Base-by-base conservation (phyloP, 306 rosid species). In the Lathyrus aphaca region DNA sequence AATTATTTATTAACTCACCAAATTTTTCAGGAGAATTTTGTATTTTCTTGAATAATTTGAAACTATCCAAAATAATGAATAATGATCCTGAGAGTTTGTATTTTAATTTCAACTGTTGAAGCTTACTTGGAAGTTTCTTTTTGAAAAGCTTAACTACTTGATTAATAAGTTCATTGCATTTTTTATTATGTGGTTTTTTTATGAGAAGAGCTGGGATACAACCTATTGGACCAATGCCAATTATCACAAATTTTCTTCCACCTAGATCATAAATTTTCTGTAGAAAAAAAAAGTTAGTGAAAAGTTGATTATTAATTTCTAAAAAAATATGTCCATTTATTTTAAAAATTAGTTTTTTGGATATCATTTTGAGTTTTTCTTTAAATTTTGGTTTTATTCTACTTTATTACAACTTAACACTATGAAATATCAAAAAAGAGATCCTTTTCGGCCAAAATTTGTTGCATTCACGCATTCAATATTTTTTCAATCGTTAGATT, bases 241-340 rank as follows among this genome's bases (percentile, higher is more conserved):
- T 23, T 0, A 60, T 15, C 61, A 72, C 61, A 60, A 23, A 72
- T 14, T 72, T 72, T 21, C 69, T 2, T 60, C 50, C 76, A 45
- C 76, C 76, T 18, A 72, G 40, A 32, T 60, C 61, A 72, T 72
- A 60, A 45, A 72, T 60, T 60, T 57, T 48, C 76, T 68, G 18
- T 3, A 59, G 35, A 46, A 29, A 1, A 11, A 57, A 37, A 23
- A 1, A 5, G 42, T 25, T 42, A 6, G 9, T 18, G 23, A 16
- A 7, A 2, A 44, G 50, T 10, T 4, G 6, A 29, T 29, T 29
- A 29, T 29, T n/a, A n/a, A n/a, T n/a, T n/a, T n/a, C n/a, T n/a
- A n/a, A n/a, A n/a, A n/a, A n/a, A n/a, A n/a, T n/a, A n/a, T n/a
- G n/a, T n/a, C n/a, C n/a, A n/a, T n/a, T n/a, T n/a, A n/a, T n/a